These are phyloP conservation scores for Vitis hybrid DNA, from an alignment of 177 flowering plant species.

Conservation along the genomic window DNA sequence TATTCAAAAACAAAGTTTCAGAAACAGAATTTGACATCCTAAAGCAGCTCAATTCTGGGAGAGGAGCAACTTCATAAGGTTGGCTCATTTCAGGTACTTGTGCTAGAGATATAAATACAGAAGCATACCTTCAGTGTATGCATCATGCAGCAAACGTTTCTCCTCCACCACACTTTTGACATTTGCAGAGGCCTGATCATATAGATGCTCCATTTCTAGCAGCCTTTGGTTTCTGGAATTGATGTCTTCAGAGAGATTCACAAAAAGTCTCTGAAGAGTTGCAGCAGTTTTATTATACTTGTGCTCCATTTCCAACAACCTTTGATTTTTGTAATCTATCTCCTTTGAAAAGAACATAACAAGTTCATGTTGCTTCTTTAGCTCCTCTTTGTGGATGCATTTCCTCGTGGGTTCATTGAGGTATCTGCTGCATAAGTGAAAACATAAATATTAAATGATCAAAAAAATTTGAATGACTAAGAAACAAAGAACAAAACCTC, in stretches of 20 bases:
- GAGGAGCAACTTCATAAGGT: no score
- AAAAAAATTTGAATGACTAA: no score
- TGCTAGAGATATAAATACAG: no score
- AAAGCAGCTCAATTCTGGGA: no score
- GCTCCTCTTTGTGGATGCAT: background rate
- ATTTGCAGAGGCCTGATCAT: slow-evolving; percentile 3
- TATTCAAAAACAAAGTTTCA: no score
- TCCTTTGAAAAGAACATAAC: slow-evolving; percentile 10
- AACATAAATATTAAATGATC: no score
- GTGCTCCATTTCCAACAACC: slow-evolving; percentile 17
- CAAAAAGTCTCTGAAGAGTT: slow-evolving; percentile 2
- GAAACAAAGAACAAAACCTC: no score
- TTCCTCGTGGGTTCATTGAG: no score
- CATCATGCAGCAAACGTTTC: slow-evolving; percentile 9
- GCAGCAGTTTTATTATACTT: slow-evolving; percentile 7
- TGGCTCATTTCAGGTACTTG: no score
- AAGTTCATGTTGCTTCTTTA: slow-evolving; percentile 4
- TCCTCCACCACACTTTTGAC: slow-evolving; percentile 10
- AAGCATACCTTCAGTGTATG: slow-evolving; percentile 13
- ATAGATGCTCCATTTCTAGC: slow-evolving; percentile 14
- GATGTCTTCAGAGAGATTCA: slow-evolving; percentile 14
- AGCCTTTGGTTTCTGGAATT: slow-evolving; percentile 16
- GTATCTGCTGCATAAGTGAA: no score
- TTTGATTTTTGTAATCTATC: slow-evolving; percentile 25
- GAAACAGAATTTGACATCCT: no score